phyloP scores from a whole-genome alignment of 2,329 filamentous ascomycete species.

The Colletotrichum sublineola region DNA sequence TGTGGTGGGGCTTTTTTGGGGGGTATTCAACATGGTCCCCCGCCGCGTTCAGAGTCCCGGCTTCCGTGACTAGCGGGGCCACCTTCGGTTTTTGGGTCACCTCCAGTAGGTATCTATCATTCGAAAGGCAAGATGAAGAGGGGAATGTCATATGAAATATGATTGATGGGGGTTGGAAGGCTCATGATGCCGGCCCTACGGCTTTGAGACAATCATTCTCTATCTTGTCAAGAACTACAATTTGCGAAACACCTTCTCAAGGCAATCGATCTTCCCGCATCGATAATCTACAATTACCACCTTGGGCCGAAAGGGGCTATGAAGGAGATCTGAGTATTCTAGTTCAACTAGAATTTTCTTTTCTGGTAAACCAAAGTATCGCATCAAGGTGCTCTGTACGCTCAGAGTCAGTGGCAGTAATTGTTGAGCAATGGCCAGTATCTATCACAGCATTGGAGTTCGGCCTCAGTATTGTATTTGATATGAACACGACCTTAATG shows the following conservation, averaged over 20 bases:
- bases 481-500: background rate
- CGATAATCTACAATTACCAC: too few species aligned
- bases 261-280: background rate
- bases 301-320: background rate
- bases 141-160: background rate
- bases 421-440: background rate
- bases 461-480: background rate
- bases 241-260: background rate
- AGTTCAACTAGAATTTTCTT: background rate
- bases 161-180: background rate
- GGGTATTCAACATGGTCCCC: background rate
- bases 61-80: slow-evolving; percentile 32
- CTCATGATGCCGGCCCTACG: background rate
- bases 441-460: background rate
- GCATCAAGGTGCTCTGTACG: background rate
- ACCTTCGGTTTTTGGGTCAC: background rate
- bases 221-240: background rate
- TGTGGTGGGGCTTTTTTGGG: slow-evolving; percentile 24
- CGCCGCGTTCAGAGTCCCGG: slow-evolving; percentile 5
- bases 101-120: background rate
- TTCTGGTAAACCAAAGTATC: too few species aligned
- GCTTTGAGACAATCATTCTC: background rate
- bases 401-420: background rate
- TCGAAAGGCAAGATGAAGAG: background rate
- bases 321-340: background rate